Base-by-base conservation (phyloP, 1,284 basidiomycete genomes). In the Paramarasmius palmivorus region DNA sequence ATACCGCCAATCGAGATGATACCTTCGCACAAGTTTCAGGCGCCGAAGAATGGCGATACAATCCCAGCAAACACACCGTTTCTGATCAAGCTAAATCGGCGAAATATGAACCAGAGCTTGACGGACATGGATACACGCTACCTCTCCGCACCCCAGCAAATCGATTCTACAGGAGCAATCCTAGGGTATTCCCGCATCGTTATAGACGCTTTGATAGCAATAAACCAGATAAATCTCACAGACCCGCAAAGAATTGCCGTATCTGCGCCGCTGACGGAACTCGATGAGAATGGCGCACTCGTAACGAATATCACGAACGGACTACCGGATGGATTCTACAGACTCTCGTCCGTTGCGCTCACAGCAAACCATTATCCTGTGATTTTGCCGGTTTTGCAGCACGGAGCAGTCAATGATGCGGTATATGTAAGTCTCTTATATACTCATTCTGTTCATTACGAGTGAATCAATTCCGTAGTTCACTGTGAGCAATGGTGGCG, bases 151-250 rank as follows among this genome's bases (percentile, higher is more conserved):
- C 53, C 53, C 1, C 53, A 54, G 22, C 29, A 39, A 17, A 9
- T 54, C 6, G 29, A 49, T 34, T 2, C 22, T 32, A 20, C 40
- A 12, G 59, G 59, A 9, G 39, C 26, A 1, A 50, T 61, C 15
- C 20, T 54, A 5, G 59, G 59, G 0, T 52, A 59, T 34, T 47
- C 58, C 0, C 54, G 57, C 23, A 50, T 59, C 10, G 56, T 59
- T 34, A 54, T 61, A 17, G 58, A 61, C 19, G 36, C 34, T 1
- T 35, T 59, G 23, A 32, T 44, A 4, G 45, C 54, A 2, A 32
- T 56, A 23, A 52, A 52, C 9, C 56, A 61, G 25, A 59, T 54
- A 19, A 57, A 23, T 14, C 47, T 37, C 15, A 54, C 53, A 17
- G 38, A 49, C 15, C 47, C 52, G 14, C 23, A n/a, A 6, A 38